phyloP scores from a whole-genome alignment of 768 basidiomycete genomes.

The Baorangia bicolor region DNA sequence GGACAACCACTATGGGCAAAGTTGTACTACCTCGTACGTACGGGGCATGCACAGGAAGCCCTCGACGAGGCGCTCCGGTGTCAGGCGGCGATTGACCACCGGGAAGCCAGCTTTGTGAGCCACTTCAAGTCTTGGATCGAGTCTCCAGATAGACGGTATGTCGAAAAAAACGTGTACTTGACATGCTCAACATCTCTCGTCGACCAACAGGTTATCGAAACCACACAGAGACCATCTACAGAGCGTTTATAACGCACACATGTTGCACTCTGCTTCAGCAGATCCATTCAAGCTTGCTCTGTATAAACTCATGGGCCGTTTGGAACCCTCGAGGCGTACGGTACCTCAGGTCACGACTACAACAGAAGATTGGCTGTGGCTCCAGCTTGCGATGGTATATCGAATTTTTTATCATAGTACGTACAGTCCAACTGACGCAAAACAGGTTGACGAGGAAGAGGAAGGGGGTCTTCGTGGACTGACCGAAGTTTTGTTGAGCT shows the following conservation, averaged over 20 bases:
- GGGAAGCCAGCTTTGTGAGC: slow-evolving; percentile 79
- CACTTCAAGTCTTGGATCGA: slow-evolving; percentile 85
- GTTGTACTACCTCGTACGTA: slow-evolving; percentile 87
- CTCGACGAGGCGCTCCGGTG: slow-evolving; percentile 69
- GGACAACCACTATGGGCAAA: slow-evolving; percentile 93
- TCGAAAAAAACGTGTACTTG: neutral
- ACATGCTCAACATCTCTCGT: neutral
- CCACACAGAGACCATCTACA: slow-evolving; percentile 79
- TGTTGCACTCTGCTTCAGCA: slow-evolving; percentile 81
- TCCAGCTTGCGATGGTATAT: slow-evolving; percentile 82
- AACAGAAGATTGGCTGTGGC: slow-evolving; percentile 98
- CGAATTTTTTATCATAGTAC: neutral
- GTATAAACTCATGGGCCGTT: slow-evolving; percentile 92
- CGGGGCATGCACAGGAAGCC: slow-evolving; percentile 80
- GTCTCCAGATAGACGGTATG: slow-evolving; percentile 73
- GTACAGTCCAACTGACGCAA: slow-evolving; percentile 5
- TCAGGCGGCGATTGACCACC: slow-evolving; percentile 68
- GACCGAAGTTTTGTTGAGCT: slow-evolving; percentile 71
- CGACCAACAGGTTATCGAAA: slow-evolving; percentile 56
- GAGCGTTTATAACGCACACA: slow-evolving; percentile 78
- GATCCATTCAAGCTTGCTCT: slow-evolving; percentile 97
- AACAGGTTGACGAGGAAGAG: slow-evolving; percentile 77
- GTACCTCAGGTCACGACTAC: slow-evolving; percentile 85
- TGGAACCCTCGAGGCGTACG: slow-evolving; percentile 78
- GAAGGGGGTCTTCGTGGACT: slow-evolving; percentile 72